Percentiles rank a stretch among this genome's conserved stretches.
phyloP scores from a whole-genome alignment of 495 filamentous ascomycete genomes.

The Penicillium cosmopolitanum region DNA sequence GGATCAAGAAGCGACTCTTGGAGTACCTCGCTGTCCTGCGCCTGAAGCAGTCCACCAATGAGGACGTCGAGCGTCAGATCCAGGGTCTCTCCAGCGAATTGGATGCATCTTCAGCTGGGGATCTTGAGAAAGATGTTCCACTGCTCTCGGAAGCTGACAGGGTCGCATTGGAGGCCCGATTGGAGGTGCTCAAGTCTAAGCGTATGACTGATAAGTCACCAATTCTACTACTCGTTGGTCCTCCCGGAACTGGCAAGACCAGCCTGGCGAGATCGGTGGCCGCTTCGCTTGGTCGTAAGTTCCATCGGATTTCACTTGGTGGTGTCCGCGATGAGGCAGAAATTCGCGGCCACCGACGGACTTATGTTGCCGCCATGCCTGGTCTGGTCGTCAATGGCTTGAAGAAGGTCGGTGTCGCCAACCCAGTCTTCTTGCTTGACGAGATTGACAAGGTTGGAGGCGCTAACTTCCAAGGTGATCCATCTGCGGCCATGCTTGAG shows the following conservation, averaged over 20 bases:
- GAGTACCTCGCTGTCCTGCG: conserved; percentile 96
- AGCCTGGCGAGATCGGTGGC: conserved; percentile 94
- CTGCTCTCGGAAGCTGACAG: conserved; percentile 44
- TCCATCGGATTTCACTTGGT: conserved; percentile 95
- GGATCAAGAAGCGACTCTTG: conserved; percentile 94
- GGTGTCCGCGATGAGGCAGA: conserved; percentile 97
- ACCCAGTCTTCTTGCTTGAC: conserved; percentile 95
- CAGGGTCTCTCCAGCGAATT: conserved; percentile 64
- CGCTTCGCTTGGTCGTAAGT: conserved; percentile 88
- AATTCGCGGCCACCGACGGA: conserved; percentile 92
- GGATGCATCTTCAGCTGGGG: conserved; percentile 47
- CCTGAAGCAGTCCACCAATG: conserved; percentile 87
- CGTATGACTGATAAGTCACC: conserved; percentile 92
- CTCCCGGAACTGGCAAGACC: conserved; percentile 96
- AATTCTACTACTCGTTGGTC: conserved; percentile 90
- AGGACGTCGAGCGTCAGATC: conserved; percentile 77
- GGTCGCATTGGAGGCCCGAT: conserved; percentile 57
- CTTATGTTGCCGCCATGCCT: conserved; percentile 98
- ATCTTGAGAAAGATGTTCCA: conserved; percentile 42
- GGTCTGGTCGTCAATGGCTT: conserved; percentile 92
- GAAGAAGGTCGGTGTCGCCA: conserved; percentile 94
- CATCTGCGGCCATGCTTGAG: conserved; percentile 98
- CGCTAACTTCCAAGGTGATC: conserved; percentile 92
- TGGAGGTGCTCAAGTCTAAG: conserved; percentile 71
- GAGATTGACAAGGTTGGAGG: conserved; percentile 98